Evolutionary conservation across 2,329 filamentous ascomycete genomes (phyloP), one percentile per base, ranked within the genome.

Genomic region (Hypocreales sp.): DNA sequence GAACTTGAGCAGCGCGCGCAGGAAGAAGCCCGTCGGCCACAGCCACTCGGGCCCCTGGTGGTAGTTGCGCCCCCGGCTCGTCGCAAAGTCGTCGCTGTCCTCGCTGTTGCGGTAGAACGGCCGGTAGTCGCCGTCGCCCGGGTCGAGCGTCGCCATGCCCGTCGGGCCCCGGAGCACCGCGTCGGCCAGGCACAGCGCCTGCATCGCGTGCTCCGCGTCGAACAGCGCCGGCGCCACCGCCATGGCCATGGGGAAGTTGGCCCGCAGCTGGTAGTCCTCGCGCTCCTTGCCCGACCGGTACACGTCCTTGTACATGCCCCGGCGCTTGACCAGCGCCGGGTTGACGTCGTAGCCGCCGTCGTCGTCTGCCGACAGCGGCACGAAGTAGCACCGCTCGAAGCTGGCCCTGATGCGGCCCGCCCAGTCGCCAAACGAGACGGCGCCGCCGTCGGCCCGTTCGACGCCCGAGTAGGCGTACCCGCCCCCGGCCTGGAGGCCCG

Each of bases 11-110:
- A 98, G 60, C 1, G 90, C 90, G 26, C 92, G 75, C 14, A 94
- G 63, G 64, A 93, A 98, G 61, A 84, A 98, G 5, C 90, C 90
- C 1, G 83, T 87, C 1, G 87, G 92, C 90, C 90, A 98, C 15
- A 94, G 59, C 90, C 90, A 98, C 51, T 98, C 90, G 0, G 90
- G 92, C 5, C 90, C 90, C 51, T 95, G 87, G 52, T 98, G 90
- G 56, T 98, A 98, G 55, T 95, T 98, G 31, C 90, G 69, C 26
- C 90, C 90, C 55, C 95, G 95, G 40, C 79, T 74, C 0, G 87
- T 95, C 8, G 81, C 71, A 45, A 94, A 95, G 51, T 95, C 81
- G 9, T 71, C 72, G 33, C 78, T 87, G 53, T 98, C 90, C 45
- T 95, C 87, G 39, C 78, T 80, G 58, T 98, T 98, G 61, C 78